Percentiles rank a stretch among this genome's conserved stretches.
Evolutionary conservation across 2,329 filamentous ascomycete genomes (phyloP).

Genomic region (Venturia effusa): DNA sequence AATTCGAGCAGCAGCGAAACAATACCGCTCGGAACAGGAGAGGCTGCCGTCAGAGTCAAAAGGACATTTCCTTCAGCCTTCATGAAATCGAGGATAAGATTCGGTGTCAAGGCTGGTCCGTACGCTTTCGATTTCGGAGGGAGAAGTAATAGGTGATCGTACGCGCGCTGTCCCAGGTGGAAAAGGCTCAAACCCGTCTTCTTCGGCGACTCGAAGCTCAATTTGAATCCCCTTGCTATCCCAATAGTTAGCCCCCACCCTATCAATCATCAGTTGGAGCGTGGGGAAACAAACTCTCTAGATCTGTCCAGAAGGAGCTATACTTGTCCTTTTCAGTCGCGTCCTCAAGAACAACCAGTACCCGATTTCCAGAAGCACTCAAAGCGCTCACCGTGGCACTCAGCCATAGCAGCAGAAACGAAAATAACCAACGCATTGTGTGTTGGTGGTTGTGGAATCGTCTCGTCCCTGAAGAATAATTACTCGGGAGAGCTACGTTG

Average conservation of each 20-base stretch:
- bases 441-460: constrained; percentile 10
- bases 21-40: constrained; percentile 60
- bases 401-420: constrained; percentile 51
- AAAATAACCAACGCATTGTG: constrained; percentile 63
- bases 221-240: constrained; percentile 68
- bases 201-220: constrained; percentile 76
- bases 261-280: not conserved
- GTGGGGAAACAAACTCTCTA: constrained; percentile 46
- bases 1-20: constrained; percentile 74
- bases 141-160: constrained; percentile 83
- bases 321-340: constrained; percentile 70
- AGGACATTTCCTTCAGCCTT: constrained; percentile 88
- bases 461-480: constrained; percentile 3
- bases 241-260: not conserved
- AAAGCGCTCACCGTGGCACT: constrained; percentile 55
- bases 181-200: constrained; percentile 68
- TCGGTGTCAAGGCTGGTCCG: constrained; percentile 77
- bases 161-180: constrained; percentile 73
- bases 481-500: constrained; percentile 14
- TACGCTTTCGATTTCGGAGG: constrained; percentile 88
- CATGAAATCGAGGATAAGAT: constrained; percentile 79
- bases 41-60: constrained; percentile 65
- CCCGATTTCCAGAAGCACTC: constrained; percentile 66
- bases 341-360: constrained; percentile 82
- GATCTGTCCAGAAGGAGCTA: constrained; percentile 66